Conservation (phyloP, 2,329 filamentous ascomycete genomes). For the Arthrinium puccinioides region DNA sequence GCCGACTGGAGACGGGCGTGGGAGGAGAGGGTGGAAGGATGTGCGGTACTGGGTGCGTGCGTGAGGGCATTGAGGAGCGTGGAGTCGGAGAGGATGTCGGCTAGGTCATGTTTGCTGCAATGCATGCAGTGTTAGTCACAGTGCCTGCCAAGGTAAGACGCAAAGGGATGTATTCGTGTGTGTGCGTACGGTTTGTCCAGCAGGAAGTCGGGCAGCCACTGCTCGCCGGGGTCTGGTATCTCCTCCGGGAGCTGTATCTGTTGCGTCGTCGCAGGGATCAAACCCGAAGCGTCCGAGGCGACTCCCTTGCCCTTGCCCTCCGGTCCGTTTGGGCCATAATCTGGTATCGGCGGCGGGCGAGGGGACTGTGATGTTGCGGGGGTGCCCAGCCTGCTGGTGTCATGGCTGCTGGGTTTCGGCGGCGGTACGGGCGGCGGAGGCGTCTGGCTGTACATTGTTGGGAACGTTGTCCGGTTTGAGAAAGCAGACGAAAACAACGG, state of each 20-base stretch:
- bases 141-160: slow-evolving; percentile 12
- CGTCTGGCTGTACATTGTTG: slow-evolving; percentile 31
- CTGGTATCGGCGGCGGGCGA: slow-evolving; percentile 30
- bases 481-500: too few species aligned
- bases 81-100: slow-evolving; percentile 57
- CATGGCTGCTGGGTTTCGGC: slow-evolving; percentile 64
- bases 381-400: slow-evolving; percentile 59
- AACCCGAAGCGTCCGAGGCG: slow-evolving; percentile 18
- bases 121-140: slow-evolving; percentile 6
- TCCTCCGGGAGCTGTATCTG: slow-evolving; percentile 22
- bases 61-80: slow-evolving; percentile 68
- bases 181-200: slow-evolving; percentile 78
- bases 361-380: slow-evolving; percentile 44
- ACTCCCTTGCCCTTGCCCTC: slow-evolving; percentile 15
- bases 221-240: slow-evolving; percentile 54
- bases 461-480: neutral
- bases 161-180: too few species aligned
- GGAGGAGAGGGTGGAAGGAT: slow-evolving; percentile 63
- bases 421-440: slow-evolving; percentile 61
- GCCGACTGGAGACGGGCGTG: slow-evolving; percentile 57
- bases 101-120: slow-evolving; percentile 69
- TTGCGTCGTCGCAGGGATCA: slow-evolving; percentile 19
- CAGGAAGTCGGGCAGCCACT: slow-evolving; percentile 72
- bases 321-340: slow-evolving; percentile 16
- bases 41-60: slow-evolving; percentile 56